A percentile compares a stretch with the other conserved stretches of the same genome.
Evolutionary conservation across 768 basidiomycete genomes (phyloP).

Genomic region (Macrolepiota albuminosa): DNA sequence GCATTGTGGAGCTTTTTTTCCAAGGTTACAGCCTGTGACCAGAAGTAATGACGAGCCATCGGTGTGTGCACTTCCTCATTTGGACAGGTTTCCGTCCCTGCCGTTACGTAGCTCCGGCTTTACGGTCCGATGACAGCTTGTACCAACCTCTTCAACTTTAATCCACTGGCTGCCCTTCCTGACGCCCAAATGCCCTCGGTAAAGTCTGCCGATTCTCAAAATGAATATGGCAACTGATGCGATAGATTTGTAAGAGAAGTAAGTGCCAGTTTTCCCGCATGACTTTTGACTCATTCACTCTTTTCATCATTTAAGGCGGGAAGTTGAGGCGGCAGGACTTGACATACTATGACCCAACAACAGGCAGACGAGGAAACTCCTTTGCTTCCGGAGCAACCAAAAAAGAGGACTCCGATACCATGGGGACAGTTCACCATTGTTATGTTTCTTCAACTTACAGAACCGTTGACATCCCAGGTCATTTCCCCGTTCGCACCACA

Average conservation of each 20-base stretch:
- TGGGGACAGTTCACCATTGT: constrained; percentile 68
- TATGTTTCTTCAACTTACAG: constrained; percentile 69
- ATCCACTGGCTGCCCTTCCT: background rate
- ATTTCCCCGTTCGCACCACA: constrained; percentile 76
- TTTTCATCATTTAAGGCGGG: constrained; percentile 35
- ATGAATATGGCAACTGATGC: background rate
- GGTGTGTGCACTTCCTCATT: background rate
- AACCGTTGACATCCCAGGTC: constrained; percentile 72
- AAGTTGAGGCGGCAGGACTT: background rate
- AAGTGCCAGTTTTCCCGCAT: background rate
- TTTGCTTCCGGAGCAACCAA: constrained; percentile 36
- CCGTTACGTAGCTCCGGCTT: background rate
- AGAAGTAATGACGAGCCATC: background rate
- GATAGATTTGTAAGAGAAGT: background rate
- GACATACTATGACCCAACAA: constrained; percentile 17
- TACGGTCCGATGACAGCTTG: background rate
- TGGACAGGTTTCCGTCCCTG: background rate
- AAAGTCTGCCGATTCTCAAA: background rate
- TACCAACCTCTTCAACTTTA: background rate
- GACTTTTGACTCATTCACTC: background rate
- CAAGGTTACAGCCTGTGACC: background rate
- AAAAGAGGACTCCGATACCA: constrained; percentile 54
- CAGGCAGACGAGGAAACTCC: constrained; percentile 60
- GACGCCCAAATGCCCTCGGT: background rate
- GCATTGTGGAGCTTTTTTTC: background rate